Evolutionary conservation across 2,329 filamentous ascomycete genomes (phyloP).

Genomic region (Trichoderma polysporum): DNA sequence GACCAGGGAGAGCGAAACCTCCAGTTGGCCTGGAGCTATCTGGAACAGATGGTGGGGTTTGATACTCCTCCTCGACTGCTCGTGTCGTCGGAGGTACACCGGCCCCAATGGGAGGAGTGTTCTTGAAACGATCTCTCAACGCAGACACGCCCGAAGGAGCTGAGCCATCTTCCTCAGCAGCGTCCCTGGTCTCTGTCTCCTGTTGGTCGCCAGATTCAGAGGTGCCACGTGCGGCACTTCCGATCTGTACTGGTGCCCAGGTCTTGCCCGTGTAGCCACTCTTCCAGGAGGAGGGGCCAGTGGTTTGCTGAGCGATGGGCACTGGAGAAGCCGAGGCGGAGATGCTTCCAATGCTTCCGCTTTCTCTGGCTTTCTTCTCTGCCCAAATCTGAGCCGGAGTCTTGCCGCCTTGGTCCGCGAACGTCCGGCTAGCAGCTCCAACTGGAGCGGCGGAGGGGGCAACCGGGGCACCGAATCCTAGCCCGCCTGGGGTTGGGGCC

Average conservation of each 20-base stretch:
- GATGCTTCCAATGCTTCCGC: conserved; percentile 44
- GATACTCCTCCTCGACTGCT: conserved; percentile 43
- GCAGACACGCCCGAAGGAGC: conserved; percentile 67
- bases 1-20: conserved; percentile 75
- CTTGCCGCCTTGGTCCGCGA: conserved; percentile 92
- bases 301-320: conserved; percentile 66
- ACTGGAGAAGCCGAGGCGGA: conserved; percentile 46
- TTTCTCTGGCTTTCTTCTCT: conserved; percentile 88
- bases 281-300: conserved; percentile 76
- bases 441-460: conserved; percentile 60
- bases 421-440: conserved; percentile 83
- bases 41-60: conserved; percentile 53
- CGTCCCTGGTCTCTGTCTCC: conserved; percentile 54
- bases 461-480: conserved; percentile 61
- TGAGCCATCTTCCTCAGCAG: conserved; percentile 52
- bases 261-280: conserved; percentile 87
- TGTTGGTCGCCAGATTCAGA: conserved; percentile 53
- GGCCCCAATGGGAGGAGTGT: conserved; percentile 67
- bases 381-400: conserved; percentile 97
- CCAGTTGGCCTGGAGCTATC: conserved; percentile 68
- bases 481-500: conserved; percentile 72
- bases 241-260: conserved; percentile 80
- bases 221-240: conserved; percentile 57
- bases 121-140: conserved; percentile 80
- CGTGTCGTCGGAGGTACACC: conserved; percentile 40